Conservation (phyloP, 2,329 filamentous ascomycete species). For the Paramyrothecium roridum region DNA sequence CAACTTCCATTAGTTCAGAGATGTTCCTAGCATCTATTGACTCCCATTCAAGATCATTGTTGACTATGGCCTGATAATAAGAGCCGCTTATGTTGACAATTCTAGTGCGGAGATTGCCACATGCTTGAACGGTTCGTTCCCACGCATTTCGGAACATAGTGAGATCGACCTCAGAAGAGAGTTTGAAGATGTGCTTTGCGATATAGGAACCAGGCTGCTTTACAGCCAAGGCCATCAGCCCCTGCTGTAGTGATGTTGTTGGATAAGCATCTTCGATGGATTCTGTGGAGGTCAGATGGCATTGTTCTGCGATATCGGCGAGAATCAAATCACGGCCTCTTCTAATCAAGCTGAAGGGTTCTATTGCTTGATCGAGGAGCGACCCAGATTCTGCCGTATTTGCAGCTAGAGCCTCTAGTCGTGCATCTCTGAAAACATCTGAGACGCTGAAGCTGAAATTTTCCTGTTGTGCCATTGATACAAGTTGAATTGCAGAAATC, state of each 20-base stretch:
- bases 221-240: neutral
- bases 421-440: slow-evolving; percentile 12
- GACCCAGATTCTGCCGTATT: neutral
- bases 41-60: neutral
- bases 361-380: neutral
- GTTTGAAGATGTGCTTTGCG: neutral
- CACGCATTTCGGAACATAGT: neutral
- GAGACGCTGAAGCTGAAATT: slow-evolving; percentile 7
- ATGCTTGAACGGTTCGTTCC: neutral
- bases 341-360: neutral
- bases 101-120: slow-evolving; percentile 2
- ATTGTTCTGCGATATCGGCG: neutral
- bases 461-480: slow-evolving; percentile 1
- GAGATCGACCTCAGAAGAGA: neutral
- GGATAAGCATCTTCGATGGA: slow-evolving; percentile 1
- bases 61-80: slow-evolving; percentile 1
- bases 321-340: too few relatives aligned
- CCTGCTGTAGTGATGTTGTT: neutral
- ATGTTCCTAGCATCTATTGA: neutral
- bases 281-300: neutral
- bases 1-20: neutral
- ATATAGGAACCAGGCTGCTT: slow-evolving; percentile 2
- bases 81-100: neutral
- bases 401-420: slow-evolving; percentile 1
- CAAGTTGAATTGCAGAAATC: slow-evolving; percentile 16